Evolutionary conservation across 257 asterid species (phyloP).

Genomic region (Gardenia jasminoides): DNA sequence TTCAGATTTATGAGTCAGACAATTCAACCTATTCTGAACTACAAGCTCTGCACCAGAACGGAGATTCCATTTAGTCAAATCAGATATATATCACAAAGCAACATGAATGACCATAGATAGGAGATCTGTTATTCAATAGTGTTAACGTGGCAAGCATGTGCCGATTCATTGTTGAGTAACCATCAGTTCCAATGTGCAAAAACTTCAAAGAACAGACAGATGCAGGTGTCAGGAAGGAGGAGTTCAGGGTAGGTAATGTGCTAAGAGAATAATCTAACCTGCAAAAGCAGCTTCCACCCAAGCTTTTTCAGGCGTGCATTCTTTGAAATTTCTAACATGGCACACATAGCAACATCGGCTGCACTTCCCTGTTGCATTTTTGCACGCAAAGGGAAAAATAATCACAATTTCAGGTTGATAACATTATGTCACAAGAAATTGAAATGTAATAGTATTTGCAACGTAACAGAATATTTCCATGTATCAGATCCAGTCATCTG

Average conservation of each 20-base stretch:
- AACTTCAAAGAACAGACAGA: neutral
- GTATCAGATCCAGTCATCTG: neutral
- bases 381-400: neutral
- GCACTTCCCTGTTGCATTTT: conserved; percentile 82
- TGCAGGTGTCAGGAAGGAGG: neutral
- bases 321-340: conserved; percentile 83
- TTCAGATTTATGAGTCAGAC: conserved; percentile 2
- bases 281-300: conserved; percentile 87
- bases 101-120: neutral
- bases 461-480: neutral
- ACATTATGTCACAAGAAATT: neutral
- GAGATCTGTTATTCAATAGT: neutral
- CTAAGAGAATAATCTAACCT: conserved; percentile 42
- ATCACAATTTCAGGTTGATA: neutral
- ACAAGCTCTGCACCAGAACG: neutral
- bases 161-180: neutral
- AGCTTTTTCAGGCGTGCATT: conserved; percentile 64
- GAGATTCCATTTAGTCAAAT: neutral
- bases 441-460: neutral
- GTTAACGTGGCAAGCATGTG: neutral
- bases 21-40: neutral
- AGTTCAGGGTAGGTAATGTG: neutral
- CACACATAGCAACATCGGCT: conserved; percentile 98
- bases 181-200: neutral
- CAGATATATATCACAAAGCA: neutral